Conservation (phyloP, 2,329 filamentous ascomycete genomes). For the Septoria linicola region DNA sequence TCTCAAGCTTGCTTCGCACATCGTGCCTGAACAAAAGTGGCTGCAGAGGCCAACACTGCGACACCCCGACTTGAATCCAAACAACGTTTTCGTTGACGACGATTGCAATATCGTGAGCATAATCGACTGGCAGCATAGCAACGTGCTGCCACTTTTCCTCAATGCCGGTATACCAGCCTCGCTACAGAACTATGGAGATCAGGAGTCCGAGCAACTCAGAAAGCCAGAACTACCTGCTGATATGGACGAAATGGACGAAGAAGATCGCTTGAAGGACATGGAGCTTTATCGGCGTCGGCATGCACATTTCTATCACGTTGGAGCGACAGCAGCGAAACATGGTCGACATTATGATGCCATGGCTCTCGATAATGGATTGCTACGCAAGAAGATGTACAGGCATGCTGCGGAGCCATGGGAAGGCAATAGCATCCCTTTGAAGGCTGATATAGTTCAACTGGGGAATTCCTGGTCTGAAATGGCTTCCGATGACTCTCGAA, state of each 20-base stretch:
- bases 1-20: constrained; percentile 28
- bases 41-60: constrained; percentile 32
- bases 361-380: constrained; percentile 16
- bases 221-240: constrained; percentile 22
- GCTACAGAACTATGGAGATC: constrained; percentile 45
- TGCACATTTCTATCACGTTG: constrained; percentile 31
- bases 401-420: constrained; percentile 31
- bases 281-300: constrained; percentile 28
- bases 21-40: constrained; percentile 20
- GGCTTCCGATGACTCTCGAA: not conserved
- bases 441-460: constrained; percentile 25
- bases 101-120: constrained; percentile 35
- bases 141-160: constrained; percentile 18
- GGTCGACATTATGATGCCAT: constrained; percentile 27
- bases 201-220: constrained; percentile 22
- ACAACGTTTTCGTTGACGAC: constrained; percentile 39
- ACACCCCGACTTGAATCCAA: constrained; percentile 39
- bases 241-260: constrained; percentile 23
- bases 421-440: constrained; percentile 31
- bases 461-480: constrained; percentile 14
- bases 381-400: constrained; percentile 24
- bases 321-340: constrained; percentile 20
- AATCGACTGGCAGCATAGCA: constrained; percentile 26
- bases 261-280: constrained; percentile 18
- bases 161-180: constrained; percentile 32